phyloP scores from a whole-genome alignment of 257 asterid species.

The Leptodermis oblonga region DNA sequence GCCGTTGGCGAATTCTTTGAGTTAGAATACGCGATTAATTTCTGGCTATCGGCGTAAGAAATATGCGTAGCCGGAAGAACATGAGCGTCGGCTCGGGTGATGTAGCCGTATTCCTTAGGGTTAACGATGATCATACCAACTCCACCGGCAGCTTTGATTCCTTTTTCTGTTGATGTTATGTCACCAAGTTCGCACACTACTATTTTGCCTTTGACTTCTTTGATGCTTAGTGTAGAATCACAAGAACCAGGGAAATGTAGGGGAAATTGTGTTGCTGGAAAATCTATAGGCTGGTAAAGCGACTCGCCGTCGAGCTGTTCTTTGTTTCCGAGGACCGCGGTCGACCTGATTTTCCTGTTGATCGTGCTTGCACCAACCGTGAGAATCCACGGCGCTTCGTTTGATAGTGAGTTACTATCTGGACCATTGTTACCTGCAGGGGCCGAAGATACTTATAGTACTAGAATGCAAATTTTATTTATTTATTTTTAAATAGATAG shows the following conservation, averaged over 20 bases:
- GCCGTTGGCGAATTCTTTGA: background rate
- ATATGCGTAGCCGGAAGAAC: background rate
- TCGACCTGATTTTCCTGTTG: background rate
- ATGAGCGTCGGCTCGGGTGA: slow-evolving; percentile 5
- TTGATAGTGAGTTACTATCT: background rate
- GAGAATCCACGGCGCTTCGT: slow-evolving; percentile 14
- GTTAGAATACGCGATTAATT: background rate
- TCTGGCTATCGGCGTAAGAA: slow-evolving; percentile 3
- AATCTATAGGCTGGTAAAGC: slow-evolving; percentile 10
- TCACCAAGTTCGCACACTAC: slow-evolving; percentile 7
- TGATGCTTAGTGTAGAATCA: background rate
- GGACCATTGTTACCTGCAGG: slow-evolving; percentile 9
- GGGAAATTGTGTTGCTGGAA: background rate
- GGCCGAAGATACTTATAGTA: too few relatives aligned
- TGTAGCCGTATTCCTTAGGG: background rate
- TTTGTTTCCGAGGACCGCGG: slow-evolving; percentile 6
- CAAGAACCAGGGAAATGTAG: background rate
- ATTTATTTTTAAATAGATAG: too few relatives aligned
- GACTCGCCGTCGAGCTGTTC: background rate
- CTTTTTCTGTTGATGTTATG: background rate
- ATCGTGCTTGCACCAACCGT: slow-evolving; percentile 7
- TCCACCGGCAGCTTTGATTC: slow-evolving; percentile 13
- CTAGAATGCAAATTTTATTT: too few relatives aligned
- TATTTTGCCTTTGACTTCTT: background rate
- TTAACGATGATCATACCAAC: slow-evolving; percentile 8